A percentile compares a stretch with the other conserved stretches of the same genome.
phyloP scores from a whole-genome alignment of 2,329 filamentous ascomycete species.

The Tympanopsis confertula region DNA sequence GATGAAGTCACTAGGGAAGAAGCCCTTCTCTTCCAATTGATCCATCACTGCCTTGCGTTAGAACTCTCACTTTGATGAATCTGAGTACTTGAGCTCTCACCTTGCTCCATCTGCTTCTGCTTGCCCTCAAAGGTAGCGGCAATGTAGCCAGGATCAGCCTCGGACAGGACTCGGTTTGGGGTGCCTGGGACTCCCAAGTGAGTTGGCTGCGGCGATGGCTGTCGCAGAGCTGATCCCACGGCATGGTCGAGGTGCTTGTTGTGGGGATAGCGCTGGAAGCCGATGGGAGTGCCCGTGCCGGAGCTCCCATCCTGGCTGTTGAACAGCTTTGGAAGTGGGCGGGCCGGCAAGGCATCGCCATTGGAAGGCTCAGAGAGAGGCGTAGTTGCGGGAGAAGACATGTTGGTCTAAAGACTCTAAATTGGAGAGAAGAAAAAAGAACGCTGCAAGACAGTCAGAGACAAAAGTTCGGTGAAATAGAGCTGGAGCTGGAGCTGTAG shows the following conservation, averaged over 20 bases:
- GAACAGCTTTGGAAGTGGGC: background rate
- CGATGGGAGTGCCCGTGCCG: background rate
- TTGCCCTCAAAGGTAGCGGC: constrained; percentile 91
- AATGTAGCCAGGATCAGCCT: constrained; percentile 85
- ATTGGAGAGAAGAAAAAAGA: too few species aligned
- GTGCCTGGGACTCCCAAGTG: constrained; percentile 38
- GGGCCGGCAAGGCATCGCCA: background rate
- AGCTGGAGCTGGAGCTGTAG: too few species aligned
- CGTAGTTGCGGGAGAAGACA: background rate
- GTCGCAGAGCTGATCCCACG: constrained; percentile 74
- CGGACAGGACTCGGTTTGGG: constrained; percentile 66
- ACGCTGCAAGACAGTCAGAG: too few species aligned
- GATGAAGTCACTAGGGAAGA: constrained; percentile 75
- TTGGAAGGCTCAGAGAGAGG: background rate
- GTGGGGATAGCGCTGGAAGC: background rate
- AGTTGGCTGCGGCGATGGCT: constrained; percentile 71
- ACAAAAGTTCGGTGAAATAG: too few species aligned
- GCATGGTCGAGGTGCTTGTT: constrained; percentile 23
- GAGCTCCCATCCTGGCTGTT: background rate
- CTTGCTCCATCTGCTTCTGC: constrained; percentile 74
- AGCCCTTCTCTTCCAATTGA: constrained; percentile 65
- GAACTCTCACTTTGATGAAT: constrained; percentile 12
- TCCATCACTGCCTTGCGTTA: constrained; percentile 62
- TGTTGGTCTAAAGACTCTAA: too few species aligned
- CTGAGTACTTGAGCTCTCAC: too few species aligned